phyloP scores from a whole-genome alignment of 176 grass and related monocot species.

The Alopecurus myosuroides region DNA sequence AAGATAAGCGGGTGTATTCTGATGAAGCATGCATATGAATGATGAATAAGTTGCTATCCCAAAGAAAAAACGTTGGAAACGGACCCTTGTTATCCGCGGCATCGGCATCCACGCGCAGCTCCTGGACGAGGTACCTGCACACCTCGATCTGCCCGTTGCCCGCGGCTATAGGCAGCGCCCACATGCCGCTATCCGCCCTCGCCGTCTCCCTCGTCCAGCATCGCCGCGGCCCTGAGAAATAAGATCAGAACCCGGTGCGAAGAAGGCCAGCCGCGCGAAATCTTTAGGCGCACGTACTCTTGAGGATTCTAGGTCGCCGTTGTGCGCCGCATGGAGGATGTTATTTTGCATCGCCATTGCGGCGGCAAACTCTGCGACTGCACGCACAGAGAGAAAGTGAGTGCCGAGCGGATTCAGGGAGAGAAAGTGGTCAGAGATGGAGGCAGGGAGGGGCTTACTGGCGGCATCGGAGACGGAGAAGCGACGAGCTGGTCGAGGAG shows the following conservation, averaged over 20 bases:
- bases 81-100: neutral
- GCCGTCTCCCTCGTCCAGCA: constrained; percentile 13
- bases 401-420: neutral
- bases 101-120: constrained; percentile 6
- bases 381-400: neutral
- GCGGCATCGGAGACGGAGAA: neutral
- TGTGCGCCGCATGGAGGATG: constrained; percentile 13
- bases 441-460: neutral
- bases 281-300: neutral
- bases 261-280: neutral
- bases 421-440: neutral
- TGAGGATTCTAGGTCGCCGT: constrained; percentile 4
- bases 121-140: constrained; percentile 19
- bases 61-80: too few species aligned
- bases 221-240: neutral
- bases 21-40: too few species aligned
- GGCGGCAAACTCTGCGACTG: neutral
- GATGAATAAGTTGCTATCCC: too few species aligned
- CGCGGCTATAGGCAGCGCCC: neutral
- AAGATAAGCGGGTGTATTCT: too few species aligned
- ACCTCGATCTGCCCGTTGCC: neutral
- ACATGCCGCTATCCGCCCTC: neutral
- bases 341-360: too few species aligned
- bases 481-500: neutral
- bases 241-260: neutral